Evolutionary conservation across 352 stramenopile genomes (phyloP).

Genomic region (Globisporangium echinulatum): DNA sequence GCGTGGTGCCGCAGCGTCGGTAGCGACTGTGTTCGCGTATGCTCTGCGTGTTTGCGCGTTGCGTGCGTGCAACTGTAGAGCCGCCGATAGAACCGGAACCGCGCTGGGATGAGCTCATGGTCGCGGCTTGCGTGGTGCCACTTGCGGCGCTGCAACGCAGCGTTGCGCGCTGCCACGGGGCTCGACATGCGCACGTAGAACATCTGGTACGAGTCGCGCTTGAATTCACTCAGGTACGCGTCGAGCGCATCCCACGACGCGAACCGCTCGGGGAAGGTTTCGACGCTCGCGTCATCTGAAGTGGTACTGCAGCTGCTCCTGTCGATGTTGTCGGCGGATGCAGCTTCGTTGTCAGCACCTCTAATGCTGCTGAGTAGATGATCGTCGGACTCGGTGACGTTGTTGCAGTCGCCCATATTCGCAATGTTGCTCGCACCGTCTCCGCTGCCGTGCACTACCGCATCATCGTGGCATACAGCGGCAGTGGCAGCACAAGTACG

Average conservation of each 20-base stretch:
- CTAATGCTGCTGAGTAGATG: no score
- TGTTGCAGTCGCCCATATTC: no score
- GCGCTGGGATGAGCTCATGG: constrained; percentile 1
- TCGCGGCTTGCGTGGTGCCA: background rate
- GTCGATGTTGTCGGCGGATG: no score
- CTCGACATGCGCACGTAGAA: constrained; percentile 1
- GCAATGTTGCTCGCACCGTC: no score
- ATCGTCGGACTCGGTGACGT: no score
- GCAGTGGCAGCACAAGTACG: no score
- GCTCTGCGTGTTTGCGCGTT: background rate
- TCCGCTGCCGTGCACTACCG: no score
- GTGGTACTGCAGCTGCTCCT: no score
- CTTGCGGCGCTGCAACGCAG: background rate
- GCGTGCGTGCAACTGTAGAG: constrained; percentile 2
- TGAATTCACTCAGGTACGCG: constrained; percentile 1
- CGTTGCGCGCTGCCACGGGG: background rate
- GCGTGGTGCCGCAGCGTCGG: background rate
- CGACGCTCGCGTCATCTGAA: no score
- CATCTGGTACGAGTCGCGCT: background rate
- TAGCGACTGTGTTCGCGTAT: background rate
- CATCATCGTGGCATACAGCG: no score
- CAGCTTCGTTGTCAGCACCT: no score
- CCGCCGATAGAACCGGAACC: constrained; percentile 4
- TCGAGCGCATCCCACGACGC: background rate
- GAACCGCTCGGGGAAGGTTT: constrained; percentile 3